A percentile compares a stretch with the other conserved stretches of the same genome.
Evolutionary conservation across 805 yeast species (phyloP).

Genomic region (Candida yuanshanica): DNA sequence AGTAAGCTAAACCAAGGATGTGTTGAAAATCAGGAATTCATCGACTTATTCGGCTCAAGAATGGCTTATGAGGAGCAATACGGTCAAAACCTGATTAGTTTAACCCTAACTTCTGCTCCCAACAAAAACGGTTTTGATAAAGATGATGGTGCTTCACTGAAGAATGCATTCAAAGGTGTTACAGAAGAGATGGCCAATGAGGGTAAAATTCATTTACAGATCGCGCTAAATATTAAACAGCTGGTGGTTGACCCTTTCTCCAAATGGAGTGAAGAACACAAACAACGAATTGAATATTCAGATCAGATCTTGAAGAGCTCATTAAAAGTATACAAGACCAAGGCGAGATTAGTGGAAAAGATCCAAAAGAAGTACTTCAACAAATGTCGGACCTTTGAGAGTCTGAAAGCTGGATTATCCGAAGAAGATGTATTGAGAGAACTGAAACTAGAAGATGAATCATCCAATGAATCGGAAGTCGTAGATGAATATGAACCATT

Average conservation of each 20-base stretch:
- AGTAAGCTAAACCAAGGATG: constrained; percentile 55
- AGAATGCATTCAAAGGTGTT: constrained; percentile 56
- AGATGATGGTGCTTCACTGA: constrained; percentile 63
- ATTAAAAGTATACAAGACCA: constrained; percentile 46
- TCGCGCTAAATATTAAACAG: constrained; percentile 54
- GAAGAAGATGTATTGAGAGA: constrained; percentile 36
- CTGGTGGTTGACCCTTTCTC: constrained; percentile 66
- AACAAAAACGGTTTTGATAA: constrained; percentile 37
- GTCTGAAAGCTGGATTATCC: constrained; percentile 42
- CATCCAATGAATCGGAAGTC: neutral
- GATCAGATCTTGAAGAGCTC: constrained; percentile 47
- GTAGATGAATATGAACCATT: constrained; percentile 21
- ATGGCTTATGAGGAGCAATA: constrained; percentile 68
- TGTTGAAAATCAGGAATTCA: constrained; percentile 63
- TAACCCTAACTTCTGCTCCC: constrained; percentile 33
- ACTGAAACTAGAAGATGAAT: constrained; percentile 11
- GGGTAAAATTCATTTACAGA: constrained; percentile 51
- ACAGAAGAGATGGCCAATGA: constrained; percentile 49
- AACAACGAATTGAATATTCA: constrained; percentile 56
- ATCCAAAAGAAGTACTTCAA: constrained; percentile 66
- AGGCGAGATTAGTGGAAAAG: constrained; percentile 42
- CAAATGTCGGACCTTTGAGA: constrained; percentile 71
- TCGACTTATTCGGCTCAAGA: constrained; percentile 57
- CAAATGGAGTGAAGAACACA: constrained; percentile 72
- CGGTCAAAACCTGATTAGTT: constrained; percentile 47